These are phyloP conservation scores for Pythium coloratum DNA, from an alignment of 352 stramenopile species.

Conservation along the genomic window DNA sequence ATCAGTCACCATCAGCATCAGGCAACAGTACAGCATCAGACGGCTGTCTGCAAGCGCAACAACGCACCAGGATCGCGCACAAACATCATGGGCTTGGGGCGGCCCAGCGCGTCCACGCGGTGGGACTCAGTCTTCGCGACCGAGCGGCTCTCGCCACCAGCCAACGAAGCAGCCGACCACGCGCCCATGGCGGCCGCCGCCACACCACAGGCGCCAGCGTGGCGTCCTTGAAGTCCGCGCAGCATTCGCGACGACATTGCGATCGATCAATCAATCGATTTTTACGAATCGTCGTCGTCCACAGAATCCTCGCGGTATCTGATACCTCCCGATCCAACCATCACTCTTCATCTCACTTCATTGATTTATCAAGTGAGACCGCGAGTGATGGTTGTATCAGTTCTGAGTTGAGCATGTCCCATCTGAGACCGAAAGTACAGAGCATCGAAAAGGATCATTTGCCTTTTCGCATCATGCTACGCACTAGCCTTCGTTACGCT, in stretches of 20 bases:
- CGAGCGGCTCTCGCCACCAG: neutral
- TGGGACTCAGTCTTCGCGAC: neutral
- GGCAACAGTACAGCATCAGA: no score
- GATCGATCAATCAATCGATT: neutral
- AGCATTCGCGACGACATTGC: conserved; percentile 10
- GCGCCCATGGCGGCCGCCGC: neutral
- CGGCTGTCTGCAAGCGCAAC: no score
- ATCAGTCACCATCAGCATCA: no score
- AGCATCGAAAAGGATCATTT: neutral
- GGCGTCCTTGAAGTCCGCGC: conserved; percentile 11
- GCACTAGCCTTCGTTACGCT: conserved; percentile 14
- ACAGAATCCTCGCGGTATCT: neutral
- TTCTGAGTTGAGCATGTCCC: neutral
- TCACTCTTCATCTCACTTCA: neutral
- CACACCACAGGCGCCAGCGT: conserved; percentile 1
- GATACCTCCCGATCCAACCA: neutral
- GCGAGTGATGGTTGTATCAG: conserved; percentile 14
- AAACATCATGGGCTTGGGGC: no score
- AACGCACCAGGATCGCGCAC: conserved; percentile 5
- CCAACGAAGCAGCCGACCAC: neutral
- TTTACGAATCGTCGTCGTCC: neutral
- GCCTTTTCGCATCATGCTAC: conserved; percentile 10
- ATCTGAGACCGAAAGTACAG: neutral
- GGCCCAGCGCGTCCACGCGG: no score
- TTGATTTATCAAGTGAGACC: neutral